Base-by-base conservation (phyloP, 1,139 yeast genomes). In the Protomyces lactucae-debilis region DNA sequence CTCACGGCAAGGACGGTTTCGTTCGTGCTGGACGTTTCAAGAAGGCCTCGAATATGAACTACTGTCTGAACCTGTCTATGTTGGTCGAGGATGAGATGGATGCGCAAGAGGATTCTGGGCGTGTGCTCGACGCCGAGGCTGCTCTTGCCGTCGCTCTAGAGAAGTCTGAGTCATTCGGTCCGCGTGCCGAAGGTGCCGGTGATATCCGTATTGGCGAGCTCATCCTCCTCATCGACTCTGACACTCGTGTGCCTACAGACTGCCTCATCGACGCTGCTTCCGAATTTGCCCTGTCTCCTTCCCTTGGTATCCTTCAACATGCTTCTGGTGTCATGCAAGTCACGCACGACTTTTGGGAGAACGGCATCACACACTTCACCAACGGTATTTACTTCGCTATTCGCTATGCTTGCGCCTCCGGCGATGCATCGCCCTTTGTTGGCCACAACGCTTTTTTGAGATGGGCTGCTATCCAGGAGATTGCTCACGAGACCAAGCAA, bases 191-290 rank as follows among this genome's bases (percentile, higher is more conserved):
- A 64, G 67, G 66, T 2, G 67, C 53, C 12, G 67, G 68, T 12
- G 64, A 65, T 45, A 64, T 65, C 37, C 57, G 67, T n/a, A 48
- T 66, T 32, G 68, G 68, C 14, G 68, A 66, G 18, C 25, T 64
- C 36, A 65, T 66, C 36, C 45, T 66, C 40, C 52, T 64, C 32
- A 59, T 66, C 35, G 67, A 66, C 46, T 66, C 68, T 5, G 68
- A 66, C 52, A 66, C 68, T 8, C 60, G 68, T 21, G 63, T 64
- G 8, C 66, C 68, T 3, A 64, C 53, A 21, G 68, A 64, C 39
- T 64, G 68, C 39, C 61, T 66, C 53, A 57, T 66, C 23, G 68
- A 66, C 18, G 68, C 68, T 5, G 68, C 67, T 14, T 64, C 65
- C 14, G 68, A 64, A 52, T 60, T 64, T 43, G 57, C 65, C 21